Percentiles rank a stretch among this genome's conserved stretches.
Conservation (phyloP, 192 early-diverging fungal genomes). For the Backusella westeae region DNA sequence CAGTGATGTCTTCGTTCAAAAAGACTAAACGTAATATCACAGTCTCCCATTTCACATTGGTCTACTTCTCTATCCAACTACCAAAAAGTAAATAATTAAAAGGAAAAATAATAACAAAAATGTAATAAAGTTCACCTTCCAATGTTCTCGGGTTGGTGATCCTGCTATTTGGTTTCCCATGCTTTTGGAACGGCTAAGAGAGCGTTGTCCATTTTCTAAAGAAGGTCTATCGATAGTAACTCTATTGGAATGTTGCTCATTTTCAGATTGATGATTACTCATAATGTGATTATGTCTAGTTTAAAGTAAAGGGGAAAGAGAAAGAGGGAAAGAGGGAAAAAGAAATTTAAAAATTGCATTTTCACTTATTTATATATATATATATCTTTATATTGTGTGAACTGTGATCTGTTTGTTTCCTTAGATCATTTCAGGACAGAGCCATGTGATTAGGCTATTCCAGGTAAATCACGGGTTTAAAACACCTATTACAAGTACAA, state of each 20-base stretch:
- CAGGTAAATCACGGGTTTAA: background rate
- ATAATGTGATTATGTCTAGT: background rate
- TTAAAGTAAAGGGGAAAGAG: background rate
- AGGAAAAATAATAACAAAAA: background rate
- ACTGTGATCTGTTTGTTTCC: background rate
- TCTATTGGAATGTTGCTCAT: conserved; percentile 10
- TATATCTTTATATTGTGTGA: background rate
- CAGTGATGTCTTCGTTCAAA: conserved; percentile 42
- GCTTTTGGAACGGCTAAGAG: background rate
- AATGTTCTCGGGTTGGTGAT: conserved; percentile 20
- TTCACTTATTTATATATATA: background rate
- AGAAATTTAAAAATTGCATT: background rate
- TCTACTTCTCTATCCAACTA: conserved; percentile 26
- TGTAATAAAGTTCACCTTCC: conserved; percentile 18
- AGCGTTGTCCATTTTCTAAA: background rate
- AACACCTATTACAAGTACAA: background rate
- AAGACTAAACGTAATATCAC: conserved; percentile 21
- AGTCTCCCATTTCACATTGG: conserved; percentile 22
- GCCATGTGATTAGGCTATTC: background rate
- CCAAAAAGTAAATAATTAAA: background rate
- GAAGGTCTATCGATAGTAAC: background rate
- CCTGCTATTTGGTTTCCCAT: conserved; percentile 2
- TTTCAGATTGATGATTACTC: background rate
- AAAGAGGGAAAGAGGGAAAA: background rate
- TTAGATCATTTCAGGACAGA: conserved; percentile 4